phyloP scores from a whole-genome alignment of 106 monocot genomes.

The Acorus gramineus region DNA sequence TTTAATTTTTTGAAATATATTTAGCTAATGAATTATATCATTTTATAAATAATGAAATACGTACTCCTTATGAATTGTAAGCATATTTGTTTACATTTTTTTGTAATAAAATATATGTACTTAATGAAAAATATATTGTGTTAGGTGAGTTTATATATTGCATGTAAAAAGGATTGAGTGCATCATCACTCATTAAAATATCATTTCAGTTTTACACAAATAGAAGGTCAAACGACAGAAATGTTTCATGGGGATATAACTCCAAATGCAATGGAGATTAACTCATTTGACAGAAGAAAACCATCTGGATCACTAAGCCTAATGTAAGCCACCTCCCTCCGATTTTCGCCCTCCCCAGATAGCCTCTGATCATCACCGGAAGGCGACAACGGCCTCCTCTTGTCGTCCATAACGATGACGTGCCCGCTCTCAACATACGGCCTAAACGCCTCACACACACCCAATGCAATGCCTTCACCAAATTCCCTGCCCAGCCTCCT shows the following conservation, averaged over 20 bases:
- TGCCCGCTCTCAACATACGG: constrained; percentile 57
- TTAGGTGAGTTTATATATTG: too few relatives aligned
- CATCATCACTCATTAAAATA: too few relatives aligned
- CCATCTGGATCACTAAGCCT: constrained; percentile 88
- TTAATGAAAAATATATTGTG: too few relatives aligned
- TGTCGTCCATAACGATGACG: constrained; percentile 48
- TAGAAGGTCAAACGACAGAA: background rate
- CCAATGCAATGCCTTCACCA: constrained; percentile 25
- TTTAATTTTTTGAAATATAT: too few relatives aligned
- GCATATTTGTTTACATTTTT: too few relatives aligned
- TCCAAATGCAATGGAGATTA: constrained; percentile 76
- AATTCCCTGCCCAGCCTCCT: constrained; percentile 30
- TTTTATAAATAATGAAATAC: too few relatives aligned
- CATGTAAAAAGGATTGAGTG: too few relatives aligned
- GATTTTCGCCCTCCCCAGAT: background rate
- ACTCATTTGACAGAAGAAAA: constrained; percentile 89
- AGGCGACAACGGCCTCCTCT: constrained; percentile 14
- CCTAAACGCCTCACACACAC: constrained; percentile 40
- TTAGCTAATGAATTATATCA: too few relatives aligned
- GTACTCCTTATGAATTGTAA: too few relatives aligned
- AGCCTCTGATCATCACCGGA: constrained; percentile 19
- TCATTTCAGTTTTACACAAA: too few relatives aligned
- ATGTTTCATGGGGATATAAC: constrained; percentile 46
- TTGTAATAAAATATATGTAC: too few relatives aligned
- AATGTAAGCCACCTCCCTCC: constrained; percentile 22